Percentiles rank a stretch among this genome's conserved stretches.
Evolutionary conservation across 2,329 filamentous ascomycete genomes (phyloP).

Genomic region (Colletotrichum caudatum): DNA sequence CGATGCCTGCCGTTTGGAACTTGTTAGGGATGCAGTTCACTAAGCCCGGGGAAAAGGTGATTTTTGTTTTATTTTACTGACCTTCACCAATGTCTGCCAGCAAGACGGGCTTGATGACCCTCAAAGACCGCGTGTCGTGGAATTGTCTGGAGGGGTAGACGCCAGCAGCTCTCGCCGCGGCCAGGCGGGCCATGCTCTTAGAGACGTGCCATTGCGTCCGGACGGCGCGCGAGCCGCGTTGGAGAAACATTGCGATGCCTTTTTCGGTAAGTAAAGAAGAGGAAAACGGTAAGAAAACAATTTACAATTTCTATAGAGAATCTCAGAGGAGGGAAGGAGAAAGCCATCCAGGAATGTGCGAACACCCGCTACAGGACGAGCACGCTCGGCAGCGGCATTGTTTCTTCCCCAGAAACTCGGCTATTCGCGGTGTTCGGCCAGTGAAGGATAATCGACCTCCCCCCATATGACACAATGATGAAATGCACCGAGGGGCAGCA

Average conservation of each 20-base stretch:
- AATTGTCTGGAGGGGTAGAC: constrained; percentile 58
- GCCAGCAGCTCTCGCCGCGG: constrained; percentile 49
- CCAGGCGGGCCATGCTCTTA: constrained; percentile 54
- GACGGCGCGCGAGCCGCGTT: constrained; percentile 62
- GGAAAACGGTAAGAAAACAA: constrained; percentile 16
- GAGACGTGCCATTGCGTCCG: constrained; percentile 64
- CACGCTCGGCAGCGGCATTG: constrained; percentile 29
- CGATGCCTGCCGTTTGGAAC: constrained; percentile 76
- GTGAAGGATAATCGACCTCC: constrained; percentile 17
- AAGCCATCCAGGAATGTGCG: constrained; percentile 35
- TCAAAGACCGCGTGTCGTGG: constrained; percentile 62
- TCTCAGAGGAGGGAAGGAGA: background rate
- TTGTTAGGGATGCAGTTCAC: constrained; percentile 35
- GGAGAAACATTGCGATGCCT: constrained; percentile 64
- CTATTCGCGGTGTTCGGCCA: constrained; percentile 43
- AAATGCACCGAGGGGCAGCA: constrained; percentile 29
- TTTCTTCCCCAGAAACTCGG: constrained; percentile 36
- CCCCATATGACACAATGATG: constrained; percentile 38
- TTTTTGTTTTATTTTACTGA: constrained; percentile 49
- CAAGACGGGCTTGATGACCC: constrained; percentile 80
- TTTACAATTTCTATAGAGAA: background rate
- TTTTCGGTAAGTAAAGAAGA: constrained; percentile 13
- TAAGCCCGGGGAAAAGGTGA: background rate
- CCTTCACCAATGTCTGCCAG: constrained; percentile 90
- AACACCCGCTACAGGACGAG: constrained; percentile 23